These are phyloP conservation scores for Microbotryum violaceum DNA, from an alignment of 1,284 basidiomycete species.

Conservation along the genomic window DNA sequence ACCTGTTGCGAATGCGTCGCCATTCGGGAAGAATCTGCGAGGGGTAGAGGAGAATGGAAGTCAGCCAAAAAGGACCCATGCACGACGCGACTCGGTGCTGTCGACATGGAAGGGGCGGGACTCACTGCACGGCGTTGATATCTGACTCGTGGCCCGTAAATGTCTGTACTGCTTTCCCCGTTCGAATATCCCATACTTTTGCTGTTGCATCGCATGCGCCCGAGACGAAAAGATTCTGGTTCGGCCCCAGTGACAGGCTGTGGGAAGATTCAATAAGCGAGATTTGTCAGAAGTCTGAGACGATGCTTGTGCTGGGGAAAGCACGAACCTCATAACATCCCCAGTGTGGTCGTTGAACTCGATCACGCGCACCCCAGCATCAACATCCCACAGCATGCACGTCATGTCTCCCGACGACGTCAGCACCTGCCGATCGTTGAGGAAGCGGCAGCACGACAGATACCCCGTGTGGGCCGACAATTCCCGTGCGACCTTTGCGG, in stretches of 20 bases:
- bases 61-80: not conserved
- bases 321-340: constrained; percentile 89
- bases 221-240: constrained; percentile 92
- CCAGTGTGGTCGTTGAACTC: constrained; percentile 99
- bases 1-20: constrained; percentile 96
- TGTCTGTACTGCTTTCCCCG: constrained; percentile 92
- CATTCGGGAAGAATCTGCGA: constrained; percentile 92
- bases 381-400: constrained; percentile 99
- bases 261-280: constrained; percentile 1
- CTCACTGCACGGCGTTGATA: constrained; percentile 95
- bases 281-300: constrained; percentile 10
- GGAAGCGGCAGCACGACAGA: constrained; percentile 93
- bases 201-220: constrained; percentile 97
- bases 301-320: not conserved
- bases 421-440: constrained; percentile 96
- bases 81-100: too few relatives aligned
- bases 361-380: constrained; percentile 85
- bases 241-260: constrained; percentile 87
- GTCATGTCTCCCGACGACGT: constrained; percentile 98
- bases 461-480: constrained; percentile 95
- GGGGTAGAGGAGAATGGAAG: not conserved
- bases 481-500: constrained; percentile 60
- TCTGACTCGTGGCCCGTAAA: constrained; percentile 98
- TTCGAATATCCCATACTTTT: constrained; percentile 97
- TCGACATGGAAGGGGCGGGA: constrained; percentile 34